Percentiles rank a stretch among this genome's conserved stretches.
Evolutionary conservation across 169 alveolate genomes (phyloP).

Genomic region (Plasmodium coatneyi): DNA sequence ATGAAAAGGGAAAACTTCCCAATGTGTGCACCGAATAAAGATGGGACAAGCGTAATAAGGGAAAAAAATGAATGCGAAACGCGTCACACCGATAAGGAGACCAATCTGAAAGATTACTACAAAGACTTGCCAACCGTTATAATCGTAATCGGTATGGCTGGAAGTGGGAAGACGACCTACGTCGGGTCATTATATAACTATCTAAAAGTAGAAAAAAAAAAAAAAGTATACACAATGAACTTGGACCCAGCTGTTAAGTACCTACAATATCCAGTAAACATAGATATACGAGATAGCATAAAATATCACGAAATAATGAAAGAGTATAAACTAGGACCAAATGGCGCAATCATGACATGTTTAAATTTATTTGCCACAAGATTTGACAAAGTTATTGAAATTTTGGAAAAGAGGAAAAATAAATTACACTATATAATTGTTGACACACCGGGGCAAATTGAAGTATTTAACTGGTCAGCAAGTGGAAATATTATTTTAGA

Average conservation of each 20-base stretch:
- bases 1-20: neutral
- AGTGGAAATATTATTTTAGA: constrained; percentile 97
- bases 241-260: constrained; percentile 98
- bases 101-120: constrained; percentile 41
- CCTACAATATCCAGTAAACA: constrained; percentile 64
- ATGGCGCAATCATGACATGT: constrained; percentile 99
- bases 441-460: constrained; percentile 99
- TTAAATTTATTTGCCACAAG: constrained; percentile 96
- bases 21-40: neutral
- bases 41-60: neutral
- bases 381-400: constrained; percentile 93
- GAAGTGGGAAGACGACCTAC: constrained; percentile 96
- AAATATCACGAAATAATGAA: constrained; percentile 97
- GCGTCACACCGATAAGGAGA: neutral
- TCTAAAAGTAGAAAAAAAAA: constrained; percentile 80
- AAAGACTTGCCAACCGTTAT: constrained; percentile 64
- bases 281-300: constrained; percentile 96
- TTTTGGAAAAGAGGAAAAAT: constrained; percentile 88
- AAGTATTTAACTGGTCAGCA: constrained; percentile 99
- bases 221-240: constrained; percentile 95
- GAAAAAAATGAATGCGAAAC: neutral
- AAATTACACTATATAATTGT: constrained; percentile 93
- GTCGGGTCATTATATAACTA: constrained; percentile 87
- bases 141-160: constrained; percentile 93
- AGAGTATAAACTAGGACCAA: constrained; percentile 97